phyloP scores from a whole-genome alignment of 805 yeast species.

The Candida dendrica region DNA sequence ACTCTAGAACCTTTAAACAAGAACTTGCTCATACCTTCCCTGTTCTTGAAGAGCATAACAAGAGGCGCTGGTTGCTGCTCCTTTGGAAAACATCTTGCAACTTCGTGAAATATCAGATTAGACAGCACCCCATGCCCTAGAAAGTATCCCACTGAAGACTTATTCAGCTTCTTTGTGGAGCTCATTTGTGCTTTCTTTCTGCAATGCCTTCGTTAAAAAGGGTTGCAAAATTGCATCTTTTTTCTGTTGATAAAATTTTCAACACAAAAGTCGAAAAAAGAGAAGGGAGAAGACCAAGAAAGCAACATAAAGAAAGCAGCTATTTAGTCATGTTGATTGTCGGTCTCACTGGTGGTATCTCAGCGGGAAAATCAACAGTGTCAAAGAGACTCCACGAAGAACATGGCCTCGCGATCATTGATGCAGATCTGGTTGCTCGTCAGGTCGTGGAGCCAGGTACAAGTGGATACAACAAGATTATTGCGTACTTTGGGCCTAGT shows the following conservation, averaged over 20 bases:
- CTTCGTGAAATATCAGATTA: not conserved
- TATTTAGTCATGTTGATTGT: conserved; percentile 54
- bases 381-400: conserved; percentile 48
- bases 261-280: too few species aligned
- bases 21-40: not conserved
- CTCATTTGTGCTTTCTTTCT: too few species aligned
- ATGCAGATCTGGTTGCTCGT: conserved; percentile 87
- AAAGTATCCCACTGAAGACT: not conserved
- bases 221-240: too few species aligned
- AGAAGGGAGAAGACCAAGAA: too few species aligned
- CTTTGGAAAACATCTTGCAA: not conserved
- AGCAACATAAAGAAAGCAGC: too few species aligned
- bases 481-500: conserved; percentile 47
- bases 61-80: not conserved
- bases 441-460: conserved; percentile 80
- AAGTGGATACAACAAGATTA: conserved; percentile 60
- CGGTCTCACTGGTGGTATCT: conserved; percentile 97
- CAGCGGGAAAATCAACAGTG: conserved; percentile 94
- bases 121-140: conserved; percentile 2
- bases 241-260: too few species aligned
- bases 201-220: too few species aligned
- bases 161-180: too few species aligned
- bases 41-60: conserved; percentile 22
- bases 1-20: conserved; percentile 1
- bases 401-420: conserved; percentile 56